These are phyloP conservation scores for Mycena filopes DNA, from an alignment of 768 basidiomycete species.

Conservation along the genomic window DNA sequence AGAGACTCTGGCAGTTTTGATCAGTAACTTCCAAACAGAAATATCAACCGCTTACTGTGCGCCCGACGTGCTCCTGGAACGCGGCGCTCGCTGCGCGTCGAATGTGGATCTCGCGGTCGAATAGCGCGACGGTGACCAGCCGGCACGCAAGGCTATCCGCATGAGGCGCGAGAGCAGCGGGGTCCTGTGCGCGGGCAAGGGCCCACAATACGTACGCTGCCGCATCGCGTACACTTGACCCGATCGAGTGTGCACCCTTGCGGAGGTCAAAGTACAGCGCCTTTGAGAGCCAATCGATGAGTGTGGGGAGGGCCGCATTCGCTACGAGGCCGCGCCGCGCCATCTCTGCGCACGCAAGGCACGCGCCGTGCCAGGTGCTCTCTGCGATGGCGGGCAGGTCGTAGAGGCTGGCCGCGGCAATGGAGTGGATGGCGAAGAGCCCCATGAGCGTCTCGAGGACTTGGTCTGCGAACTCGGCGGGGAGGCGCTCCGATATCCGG, in stretches of 20 bases:
- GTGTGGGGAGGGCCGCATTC: slow-evolving; percentile 62
- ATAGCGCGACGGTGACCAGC: slow-evolving; percentile 84
- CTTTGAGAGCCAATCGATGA: slow-evolving; percentile 86
- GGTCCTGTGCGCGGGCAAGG: slow-evolving; percentile 81
- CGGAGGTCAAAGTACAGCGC: slow-evolving; percentile 93
- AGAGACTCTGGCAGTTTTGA: slow-evolving; percentile 70
- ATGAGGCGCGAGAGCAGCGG: slow-evolving; percentile 66
- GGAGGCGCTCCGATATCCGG: slow-evolving; percentile 83
- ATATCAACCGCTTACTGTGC: slow-evolving; percentile 70
- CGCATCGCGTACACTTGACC: slow-evolving; percentile 94
- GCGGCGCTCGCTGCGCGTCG: slow-evolving; percentile 96
- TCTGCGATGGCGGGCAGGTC: slow-evolving; percentile 85
- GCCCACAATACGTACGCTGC: slow-evolving; percentile 97
- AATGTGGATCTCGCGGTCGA: slow-evolving; percentile 95
- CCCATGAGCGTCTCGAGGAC: slow-evolving; percentile 83
- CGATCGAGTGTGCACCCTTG: slow-evolving; percentile 92
- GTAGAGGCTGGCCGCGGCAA: slow-evolving; percentile 70
- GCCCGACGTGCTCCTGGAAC: slow-evolving; percentile 96
- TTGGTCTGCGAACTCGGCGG: slow-evolving; percentile 78
- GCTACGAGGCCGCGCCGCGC: slow-evolving; percentile 82
- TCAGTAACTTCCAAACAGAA: not conserved
- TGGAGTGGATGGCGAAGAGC: slow-evolving; percentile 81
- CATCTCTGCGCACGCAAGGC: slow-evolving; percentile 92
- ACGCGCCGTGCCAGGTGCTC: slow-evolving; percentile 94
- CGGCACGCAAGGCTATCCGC: slow-evolving; percentile 72